A percentile compares a stretch with the other conserved stretches of the same genome.
These are phyloP conservation scores for Debaryomyces sp. DNA, from an alignment of 1,139 yeast genomes.

Conservation along the genomic window DNA sequence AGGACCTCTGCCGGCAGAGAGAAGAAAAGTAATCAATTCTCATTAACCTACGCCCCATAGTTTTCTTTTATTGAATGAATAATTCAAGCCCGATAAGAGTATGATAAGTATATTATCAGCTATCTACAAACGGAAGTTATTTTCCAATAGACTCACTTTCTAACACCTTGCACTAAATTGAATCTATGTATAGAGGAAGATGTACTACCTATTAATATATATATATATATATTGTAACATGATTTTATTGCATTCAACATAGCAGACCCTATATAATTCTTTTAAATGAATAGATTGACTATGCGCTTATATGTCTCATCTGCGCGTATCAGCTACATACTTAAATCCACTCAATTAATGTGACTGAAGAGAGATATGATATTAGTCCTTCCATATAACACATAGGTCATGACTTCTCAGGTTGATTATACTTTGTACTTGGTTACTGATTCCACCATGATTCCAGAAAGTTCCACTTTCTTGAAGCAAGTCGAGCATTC, in stretches of 20 bases:
- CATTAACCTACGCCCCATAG: background rate
- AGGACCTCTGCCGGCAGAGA: background rate
- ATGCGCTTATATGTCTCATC: background rate
- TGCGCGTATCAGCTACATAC: background rate
- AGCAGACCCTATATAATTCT: background rate
- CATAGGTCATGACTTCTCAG: background rate
- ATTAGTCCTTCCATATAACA: background rate
- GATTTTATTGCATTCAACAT: background rate
- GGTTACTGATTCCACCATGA: constrained; percentile 80
- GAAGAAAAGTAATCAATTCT: background rate
- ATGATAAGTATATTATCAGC: background rate
- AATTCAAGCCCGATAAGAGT: background rate
- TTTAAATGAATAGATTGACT: background rate
- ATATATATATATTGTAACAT: background rate
- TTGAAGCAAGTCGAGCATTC: constrained; percentile 63
- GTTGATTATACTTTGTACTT: constrained; percentile 70
- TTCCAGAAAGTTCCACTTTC: constrained; percentile 66
- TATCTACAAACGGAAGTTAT: background rate
- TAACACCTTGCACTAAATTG: background rate
- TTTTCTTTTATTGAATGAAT: background rate
- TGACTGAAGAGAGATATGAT: background rate
- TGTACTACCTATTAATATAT: background rate
- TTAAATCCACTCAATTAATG: background rate
- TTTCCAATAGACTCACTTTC: background rate
- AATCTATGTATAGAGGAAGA: background rate